Base-by-base conservation (phyloP, 75 land plant genomes). In the Picea glauca region DNA sequence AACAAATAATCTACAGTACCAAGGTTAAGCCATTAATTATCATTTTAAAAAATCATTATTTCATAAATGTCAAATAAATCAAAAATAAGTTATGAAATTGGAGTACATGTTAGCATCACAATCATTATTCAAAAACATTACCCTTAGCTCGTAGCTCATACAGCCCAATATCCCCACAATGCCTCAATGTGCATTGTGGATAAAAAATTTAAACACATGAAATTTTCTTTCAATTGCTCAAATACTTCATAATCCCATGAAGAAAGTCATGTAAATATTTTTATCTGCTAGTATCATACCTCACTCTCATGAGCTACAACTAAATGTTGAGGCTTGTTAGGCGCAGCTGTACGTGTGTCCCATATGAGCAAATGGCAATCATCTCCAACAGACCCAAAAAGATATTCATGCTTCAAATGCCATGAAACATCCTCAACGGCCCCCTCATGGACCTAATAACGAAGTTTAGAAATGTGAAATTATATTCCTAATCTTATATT, bases 351-450 rank as follows among this genome's bases (percentile, higher is more conserved):
- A 38, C 99, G 92, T 58, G 91, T 77, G 73, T 96, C 99, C 99
- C 98, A 96, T n/a, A 96, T 92, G 65, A 94, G 85, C 78, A 96
- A 78, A n/a, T 73, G 77, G 14, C 84, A 64, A 86, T 96, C 99
- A 87, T 96, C 99, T 8, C 98, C 95, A 33, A 92, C 98, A 20
- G 99, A 96, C 0, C 99, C 99, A 87, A 96, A 96, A n/a, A 94
- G 59, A 75, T 89, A 80, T 64, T 94, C 98, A 88, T 94, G 84
- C 80, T 81, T 89, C 63, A 72, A 72, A 78, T 94, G 98, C 99
- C 99, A 96, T 12, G 94, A 89, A 26, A 96, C 99, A 85, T 96
- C 99, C 80, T 88, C 99, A 80, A 96, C 98, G 58, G 88, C 93
- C 77, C 81, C 86, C 74, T 84, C 86, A 82, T 96, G 99, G 66